phyloP scores from a whole-genome alignment of 2,329 filamentous ascomycete genomes.

The Lachnellula hyalina region DNA sequence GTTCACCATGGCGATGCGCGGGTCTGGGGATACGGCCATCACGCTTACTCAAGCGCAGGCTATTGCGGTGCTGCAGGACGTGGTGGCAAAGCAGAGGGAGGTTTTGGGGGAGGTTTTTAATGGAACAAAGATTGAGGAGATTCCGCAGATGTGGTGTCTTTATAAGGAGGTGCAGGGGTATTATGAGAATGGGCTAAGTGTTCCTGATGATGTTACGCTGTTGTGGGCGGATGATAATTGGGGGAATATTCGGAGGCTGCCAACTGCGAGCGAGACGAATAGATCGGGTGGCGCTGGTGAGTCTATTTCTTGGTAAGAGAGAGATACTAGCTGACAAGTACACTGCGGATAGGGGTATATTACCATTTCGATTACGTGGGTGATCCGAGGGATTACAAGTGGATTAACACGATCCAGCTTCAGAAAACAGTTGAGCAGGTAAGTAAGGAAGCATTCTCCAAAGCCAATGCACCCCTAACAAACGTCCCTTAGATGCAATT shows the following conservation, averaged over 20 bases:
- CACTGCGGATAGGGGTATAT: conserved; percentile 41
- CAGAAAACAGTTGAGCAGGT: conserved; percentile 58
- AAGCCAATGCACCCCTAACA: not conserved
- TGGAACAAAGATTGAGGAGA: conserved; percentile 37
- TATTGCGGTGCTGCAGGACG: conserved; percentile 53
- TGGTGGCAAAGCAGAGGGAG: conserved; percentile 55
- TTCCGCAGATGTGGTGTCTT: conserved; percentile 66
- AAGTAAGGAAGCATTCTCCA: conserved; percentile 21
- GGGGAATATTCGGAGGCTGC: conserved; percentile 59
- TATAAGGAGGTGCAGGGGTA: conserved; percentile 73
- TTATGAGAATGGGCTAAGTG: conserved; percentile 54
- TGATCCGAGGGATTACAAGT: conserved; percentile 45
- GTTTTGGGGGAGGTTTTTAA: conserved; percentile 53
- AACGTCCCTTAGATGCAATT: conserved; percentile 48
- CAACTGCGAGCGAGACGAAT: conserved; percentile 52
- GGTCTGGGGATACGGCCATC: conserved; percentile 60
- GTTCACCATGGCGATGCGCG: conserved; percentile 67
- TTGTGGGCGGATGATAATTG: conserved; percentile 68
- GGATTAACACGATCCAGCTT: conserved; percentile 62
- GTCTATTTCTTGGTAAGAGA: not conserved
- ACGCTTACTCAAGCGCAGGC: conserved; percentile 48
- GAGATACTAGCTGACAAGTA: not conserved
- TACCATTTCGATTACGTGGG: conserved; percentile 54
- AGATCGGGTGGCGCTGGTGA: conserved; percentile 55
- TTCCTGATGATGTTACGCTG: conserved; percentile 63